These are phyloP conservation scores for Rhodosporidiobolus sp. DNA, from an alignment of 768 basidiomycete species.

Conservation along the genomic window DNA sequence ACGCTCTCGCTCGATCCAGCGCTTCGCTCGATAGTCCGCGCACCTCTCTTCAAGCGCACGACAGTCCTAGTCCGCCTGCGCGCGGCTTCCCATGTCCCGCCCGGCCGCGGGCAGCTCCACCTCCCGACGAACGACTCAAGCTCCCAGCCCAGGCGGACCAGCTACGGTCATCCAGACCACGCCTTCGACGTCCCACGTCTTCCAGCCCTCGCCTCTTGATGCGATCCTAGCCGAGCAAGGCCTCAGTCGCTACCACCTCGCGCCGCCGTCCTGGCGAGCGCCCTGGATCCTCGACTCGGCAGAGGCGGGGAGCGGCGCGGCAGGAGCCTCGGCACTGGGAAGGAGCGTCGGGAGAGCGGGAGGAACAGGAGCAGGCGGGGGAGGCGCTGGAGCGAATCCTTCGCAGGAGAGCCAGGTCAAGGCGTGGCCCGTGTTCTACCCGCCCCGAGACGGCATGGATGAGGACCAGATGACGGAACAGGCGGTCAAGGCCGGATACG, in stretches of 20 bases:
- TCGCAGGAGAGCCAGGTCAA: background rate
- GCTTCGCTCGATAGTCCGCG: too few species aligned
- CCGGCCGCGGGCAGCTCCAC: background rate
- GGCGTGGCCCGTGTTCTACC: conserved; percentile 42
- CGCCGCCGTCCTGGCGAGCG: conserved; percentile 33
- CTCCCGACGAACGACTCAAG: background rate
- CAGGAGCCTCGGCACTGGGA: background rate
- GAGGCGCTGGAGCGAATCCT: background rate
- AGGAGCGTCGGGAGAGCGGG: background rate
- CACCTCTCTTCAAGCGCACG: too few species aligned
- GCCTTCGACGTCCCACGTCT: conserved; percentile 17
- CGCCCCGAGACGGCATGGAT: conserved; percentile 43
- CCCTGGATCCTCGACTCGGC: conserved; percentile 18
- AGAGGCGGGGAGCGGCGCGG: background rate
- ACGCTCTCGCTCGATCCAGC: too few species aligned
- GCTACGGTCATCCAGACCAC: background rate
- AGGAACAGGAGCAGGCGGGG: background rate
- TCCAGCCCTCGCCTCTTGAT: conserved; percentile 14
- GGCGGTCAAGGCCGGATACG: conserved; percentile 42
- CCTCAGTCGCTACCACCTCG: conserved; percentile 25
- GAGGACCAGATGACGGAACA: conserved; percentile 43
- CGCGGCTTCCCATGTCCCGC: too few species aligned
- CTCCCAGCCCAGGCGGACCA: background rate
- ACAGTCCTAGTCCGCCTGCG: too few species aligned
- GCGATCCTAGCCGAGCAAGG: conserved; percentile 29